These are phyloP conservation scores for Physcia stellaris DNA, from an alignment of 495 filamentous ascomycete species.

Conservation along the genomic window DNA sequence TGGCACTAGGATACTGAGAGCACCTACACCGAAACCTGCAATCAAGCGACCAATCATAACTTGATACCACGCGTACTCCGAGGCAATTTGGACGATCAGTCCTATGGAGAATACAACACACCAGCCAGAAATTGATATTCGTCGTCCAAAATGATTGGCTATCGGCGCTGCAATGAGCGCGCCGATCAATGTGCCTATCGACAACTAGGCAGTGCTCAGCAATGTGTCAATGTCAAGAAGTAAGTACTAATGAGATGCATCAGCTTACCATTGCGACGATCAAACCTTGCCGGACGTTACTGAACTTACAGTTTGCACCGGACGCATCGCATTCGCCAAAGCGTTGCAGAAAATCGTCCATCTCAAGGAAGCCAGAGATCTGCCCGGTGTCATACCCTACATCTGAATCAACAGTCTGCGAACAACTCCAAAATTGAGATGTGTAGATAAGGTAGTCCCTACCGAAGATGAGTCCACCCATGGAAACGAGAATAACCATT, in stretches of 20 bases:
- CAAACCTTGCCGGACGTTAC: constrained; percentile 40
- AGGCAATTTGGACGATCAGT: constrained; percentile 54
- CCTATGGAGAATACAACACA: constrained; percentile 54
- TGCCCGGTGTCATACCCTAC: constrained; percentile 18
- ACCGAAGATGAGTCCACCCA: constrained; percentile 71
- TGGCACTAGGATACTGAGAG: constrained; percentile 55
- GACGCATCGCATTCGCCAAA: constrained; percentile 28
- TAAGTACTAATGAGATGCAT: too few species aligned
- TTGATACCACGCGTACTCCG: constrained; percentile 38
- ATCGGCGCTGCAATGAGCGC: constrained; percentile 47
- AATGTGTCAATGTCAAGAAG: too few species aligned
- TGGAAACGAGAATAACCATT: constrained; percentile 46
- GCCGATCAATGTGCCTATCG: constrained; percentile 58
- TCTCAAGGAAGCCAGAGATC: constrained; percentile 47
- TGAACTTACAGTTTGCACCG: constrained; percentile 29
- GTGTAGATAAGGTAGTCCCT: too few species aligned
- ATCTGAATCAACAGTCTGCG: background rate
- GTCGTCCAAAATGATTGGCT: constrained; percentile 40
- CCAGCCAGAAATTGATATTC: constrained; percentile 38
- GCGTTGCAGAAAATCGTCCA: constrained; percentile 36
- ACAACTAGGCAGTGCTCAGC: too few species aligned
- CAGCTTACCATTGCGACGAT: constrained; percentile 40
- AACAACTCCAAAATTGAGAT: constrained; percentile 38
- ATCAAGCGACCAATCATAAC: constrained; percentile 42
- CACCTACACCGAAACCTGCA: constrained; percentile 56